A percentile compares a stretch with the other conserved stretches of the same genome.
These are phyloP conservation scores for Fusarium foetens DNA, from an alignment of 2,329 filamentous ascomycete genomes.

Conservation along the genomic window DNA sequence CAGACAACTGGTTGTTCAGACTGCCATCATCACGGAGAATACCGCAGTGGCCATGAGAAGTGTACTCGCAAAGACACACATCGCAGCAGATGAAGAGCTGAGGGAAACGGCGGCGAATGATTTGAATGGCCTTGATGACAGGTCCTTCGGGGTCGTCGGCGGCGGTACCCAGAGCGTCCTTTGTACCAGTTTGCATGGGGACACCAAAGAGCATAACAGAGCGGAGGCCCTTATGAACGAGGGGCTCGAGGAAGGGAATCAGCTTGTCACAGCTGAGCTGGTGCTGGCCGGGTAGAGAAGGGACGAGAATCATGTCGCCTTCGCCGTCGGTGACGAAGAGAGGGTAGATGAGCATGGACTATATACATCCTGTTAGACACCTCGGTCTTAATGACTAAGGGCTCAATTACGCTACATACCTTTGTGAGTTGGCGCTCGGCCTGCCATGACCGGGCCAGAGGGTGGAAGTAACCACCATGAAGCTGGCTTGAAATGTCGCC, in stretches of 20 bases:
- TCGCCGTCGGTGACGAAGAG: conserved; percentile 95
- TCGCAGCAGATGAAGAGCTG: conserved; percentile 91
- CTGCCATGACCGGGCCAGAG: conserved; percentile 83
- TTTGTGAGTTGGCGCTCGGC: conserved; percentile 87
- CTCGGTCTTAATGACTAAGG: neutral
- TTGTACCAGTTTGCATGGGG: conserved; percentile 80
- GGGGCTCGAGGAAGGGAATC: conserved; percentile 83
- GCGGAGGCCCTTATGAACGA: conserved; percentile 88
- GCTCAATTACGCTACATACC: conserved; percentile 57
- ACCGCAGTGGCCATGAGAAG: conserved; percentile 95
- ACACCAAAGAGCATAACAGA: conserved; percentile 98
- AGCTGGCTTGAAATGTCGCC: conserved; percentile 85
- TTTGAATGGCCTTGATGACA: conserved; percentile 85
- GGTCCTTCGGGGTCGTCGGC: conserved; percentile 94
- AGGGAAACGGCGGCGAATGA: conserved; percentile 86
- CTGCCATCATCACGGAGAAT: conserved; percentile 93
- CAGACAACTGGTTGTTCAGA: conserved; percentile 91
- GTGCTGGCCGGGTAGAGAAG: conserved; percentile 89
- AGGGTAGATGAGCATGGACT: conserved; percentile 99
- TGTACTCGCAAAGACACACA: conserved; percentile 98
- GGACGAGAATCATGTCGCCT: conserved; percentile 89
- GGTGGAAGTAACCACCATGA: conserved; percentile 84
- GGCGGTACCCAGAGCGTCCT: conserved; percentile 90
- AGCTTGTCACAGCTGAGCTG: conserved; percentile 89
- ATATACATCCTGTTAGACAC: conserved; percentile 30